Conservation (phyloP, 768 basidiomycete genomes). For the Tricholoma bakamatsutake region DNA sequence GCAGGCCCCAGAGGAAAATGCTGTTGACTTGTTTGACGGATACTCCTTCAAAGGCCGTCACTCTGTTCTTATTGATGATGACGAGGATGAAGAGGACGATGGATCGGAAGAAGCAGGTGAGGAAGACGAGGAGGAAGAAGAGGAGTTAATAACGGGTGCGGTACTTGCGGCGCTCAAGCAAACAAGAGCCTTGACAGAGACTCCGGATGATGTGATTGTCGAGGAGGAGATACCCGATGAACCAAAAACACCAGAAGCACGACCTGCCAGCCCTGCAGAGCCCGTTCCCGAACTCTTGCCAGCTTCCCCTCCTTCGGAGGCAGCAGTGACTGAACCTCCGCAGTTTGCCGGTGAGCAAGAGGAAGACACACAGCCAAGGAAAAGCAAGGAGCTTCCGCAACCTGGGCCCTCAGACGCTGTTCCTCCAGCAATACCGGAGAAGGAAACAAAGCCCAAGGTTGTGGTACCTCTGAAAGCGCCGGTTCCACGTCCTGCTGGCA, state of each 20-base stretch:
- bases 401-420: slow-evolving; percentile 17
- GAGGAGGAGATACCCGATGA: slow-evolving; percentile 35
- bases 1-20: slow-evolving; percentile 38
- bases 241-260: slow-evolving; percentile 75
- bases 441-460: slow-evolving; percentile 24
- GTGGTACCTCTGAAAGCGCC: slow-evolving; percentile 17
- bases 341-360: slow-evolving; percentile 8
- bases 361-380: slow-evolving; percentile 20
- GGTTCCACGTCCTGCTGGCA: slow-evolving; percentile 15
- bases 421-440: slow-evolving; percentile 24
- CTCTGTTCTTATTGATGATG: slow-evolving; percentile 73
- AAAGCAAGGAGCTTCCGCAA: slow-evolving; percentile 25
- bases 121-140: slow-evolving; percentile 13
- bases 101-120: slow-evolving; percentile 40
- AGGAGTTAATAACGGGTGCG: slow-evolving; percentile 12
- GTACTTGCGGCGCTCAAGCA: slow-evolving; percentile 18
- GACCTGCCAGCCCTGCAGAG: slow-evolving; percentile 30
- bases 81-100: slow-evolving; percentile 51
- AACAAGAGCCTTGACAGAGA: slow-evolving; percentile 3
- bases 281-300: slow-evolving; percentile 16
- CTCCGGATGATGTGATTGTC: slow-evolving; percentile 9
- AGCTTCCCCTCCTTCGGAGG: slow-evolving; percentile 17
- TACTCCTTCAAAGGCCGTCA: slow-evolving; percentile 90
- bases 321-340: slow-evolving; percentile 4
- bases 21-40: slow-evolving; percentile 82